Base-by-base conservation (phyloP, 768 basidiomycete genomes). In the Podaxis sp. region DNA sequence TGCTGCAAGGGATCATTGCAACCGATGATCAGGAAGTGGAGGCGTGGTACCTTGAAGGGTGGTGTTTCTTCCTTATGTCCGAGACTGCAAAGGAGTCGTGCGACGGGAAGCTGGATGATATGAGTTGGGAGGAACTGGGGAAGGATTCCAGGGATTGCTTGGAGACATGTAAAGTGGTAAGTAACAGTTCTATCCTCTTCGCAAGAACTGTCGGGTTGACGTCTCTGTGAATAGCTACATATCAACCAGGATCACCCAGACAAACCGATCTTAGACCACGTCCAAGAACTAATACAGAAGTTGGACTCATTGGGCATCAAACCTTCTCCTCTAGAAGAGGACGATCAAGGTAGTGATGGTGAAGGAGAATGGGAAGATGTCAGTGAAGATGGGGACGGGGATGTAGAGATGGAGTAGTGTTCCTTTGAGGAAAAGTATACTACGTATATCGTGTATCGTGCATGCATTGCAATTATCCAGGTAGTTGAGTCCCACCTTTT, bases 31-130 rank as follows among this genome's bases (percentile, higher is more conserved):
- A 92, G 70, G 89, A 93, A 58, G 88, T 95, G 12, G 94, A 96
- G 68, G 95, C 89, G 1, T 96, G 95, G 88, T 96, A 96, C 71
- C 84, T 96, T 30, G 94, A 96, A 74, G 95, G 94, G 58, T 97
- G 94, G 94, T 90, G 91, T 66, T 94, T 92, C 80, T 93, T 87
- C 77, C 77, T 96, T 52, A 87, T 92, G 84, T 84, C 87, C 0
- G 89, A 91, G 72, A 84, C 88, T 64, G 85, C 85, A 7, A 81
- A 84, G 64, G 86, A 89, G 67, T 82, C 75, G 12, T 80, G 79
- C 28, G 24, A 46, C 17, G 82, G 80, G 19, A 81, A 74, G 40
- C 62, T 81, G 33, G 81, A 82, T 39, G 85, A 82, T 17, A 68
- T 89, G 65, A 83, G 83, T 3, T 91, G 89, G 85, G 81, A 90